Base-by-base conservation (phyloP, 23 red algal species). In the Gracilariopsis chorda region DNA sequence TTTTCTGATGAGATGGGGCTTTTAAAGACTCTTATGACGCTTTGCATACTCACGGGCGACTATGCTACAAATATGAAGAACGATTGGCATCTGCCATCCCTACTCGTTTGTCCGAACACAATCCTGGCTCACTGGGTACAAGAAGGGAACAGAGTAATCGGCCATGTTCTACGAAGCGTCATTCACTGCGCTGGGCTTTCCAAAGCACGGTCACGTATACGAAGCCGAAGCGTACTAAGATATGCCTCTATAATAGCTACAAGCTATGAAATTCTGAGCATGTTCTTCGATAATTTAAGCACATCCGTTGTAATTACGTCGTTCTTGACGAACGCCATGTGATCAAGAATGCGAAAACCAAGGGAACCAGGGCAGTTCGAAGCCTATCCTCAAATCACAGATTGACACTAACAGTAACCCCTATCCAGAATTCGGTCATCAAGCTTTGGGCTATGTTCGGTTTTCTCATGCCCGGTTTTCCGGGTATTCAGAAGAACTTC, bases 1-100 rank as follows among this genome's bases (percentile, higher is more conserved):
- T 87, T 99, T 16, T 99, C 93, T 74, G 97, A 99, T 80, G 97
- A 99, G 39, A 99, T 99, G 97, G 97, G 97, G 32, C 87, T 99
- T 27, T 93, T 93, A 20, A 99, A 99, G 74, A 99, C 97, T 19
- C 76, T 99, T 36, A 99, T 99, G 97, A 99, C 97, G 28, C 85
- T 99, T 2, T 95, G 97, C 68, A 96, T 99, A 17, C 87, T 99
- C 1, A 78, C 94, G 39, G 93, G 88, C 0, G 93, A 96, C 56
- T 77, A 60, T 64, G 67, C 49, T 7, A 47, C 20, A 29, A 48
- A 61, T 24, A 48, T 21, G 29, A 58, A 37, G 43, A 63, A 77
- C 27, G 69, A 69, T 51, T 42, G 27, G 17, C 48, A 51, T 10
- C 71, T 80, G 25, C 92, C 92, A 13, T 83, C 93, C 33, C 39